Conservation (phyloP, 257 asterid genomes). For the Salvia hispanica region DNA sequence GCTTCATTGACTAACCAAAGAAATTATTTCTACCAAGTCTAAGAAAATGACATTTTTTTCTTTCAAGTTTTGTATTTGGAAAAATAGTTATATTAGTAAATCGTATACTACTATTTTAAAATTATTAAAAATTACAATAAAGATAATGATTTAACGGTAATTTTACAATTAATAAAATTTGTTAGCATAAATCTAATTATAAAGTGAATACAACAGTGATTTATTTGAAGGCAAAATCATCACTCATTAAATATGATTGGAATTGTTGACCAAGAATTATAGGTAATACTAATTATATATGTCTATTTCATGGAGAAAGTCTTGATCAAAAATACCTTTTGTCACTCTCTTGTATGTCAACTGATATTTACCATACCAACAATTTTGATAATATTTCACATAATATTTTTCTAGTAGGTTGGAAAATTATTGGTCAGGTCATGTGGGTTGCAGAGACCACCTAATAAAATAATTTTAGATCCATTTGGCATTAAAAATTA, state of each 20-base stretch:
- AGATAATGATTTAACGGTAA: too few relatives aligned
- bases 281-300: too few relatives aligned
- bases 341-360: conserved; percentile 31
- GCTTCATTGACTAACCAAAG: conserved; percentile 43
- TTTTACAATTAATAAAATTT: too few relatives aligned
- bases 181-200: too few relatives aligned
- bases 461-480: neutral
- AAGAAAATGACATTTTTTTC: conserved; percentile 28
- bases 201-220: neutral
- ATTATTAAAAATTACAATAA: too few relatives aligned
- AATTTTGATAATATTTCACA: conserved; percentile 12
- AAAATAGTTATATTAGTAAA: neutral
- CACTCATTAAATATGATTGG: neutral
- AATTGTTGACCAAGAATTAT: neutral
- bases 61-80: conserved; percentile 11
- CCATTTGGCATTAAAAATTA: conserved; percentile 28
- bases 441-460: conserved; percentile 25
- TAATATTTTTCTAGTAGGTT: conserved; percentile 21
- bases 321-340: conserved; percentile 2
- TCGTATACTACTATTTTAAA: too few relatives aligned
- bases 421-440: conserved; percentile 31
- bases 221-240: neutral
- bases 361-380: conserved; percentile 16
- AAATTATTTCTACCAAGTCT: conserved; percentile 24
- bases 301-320: neutral